phyloP scores from a whole-genome alignment of 768 basidiomycete genomes.

The Boletus eberwhitei region DNA sequence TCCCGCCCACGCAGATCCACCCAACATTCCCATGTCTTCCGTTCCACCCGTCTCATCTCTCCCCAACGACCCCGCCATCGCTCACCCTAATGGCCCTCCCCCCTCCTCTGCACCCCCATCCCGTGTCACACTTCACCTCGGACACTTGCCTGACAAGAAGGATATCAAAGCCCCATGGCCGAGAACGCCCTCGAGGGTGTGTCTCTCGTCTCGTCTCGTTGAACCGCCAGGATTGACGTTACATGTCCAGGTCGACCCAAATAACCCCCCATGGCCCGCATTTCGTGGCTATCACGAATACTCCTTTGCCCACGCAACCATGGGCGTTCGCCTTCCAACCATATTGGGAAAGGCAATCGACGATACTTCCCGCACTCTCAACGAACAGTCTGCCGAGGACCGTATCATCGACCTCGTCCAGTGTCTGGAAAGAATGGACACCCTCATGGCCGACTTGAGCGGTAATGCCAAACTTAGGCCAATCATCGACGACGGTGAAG shows the following conservation, averaged over 20 bases:
- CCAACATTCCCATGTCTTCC: conserved; percentile 14
- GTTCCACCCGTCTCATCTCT: not conserved
- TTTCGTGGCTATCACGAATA: conserved; percentile 80
- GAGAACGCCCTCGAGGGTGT: conserved; percentile 66
- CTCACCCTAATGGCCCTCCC: conserved; percentile 10
- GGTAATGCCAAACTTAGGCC: conserved; percentile 81
- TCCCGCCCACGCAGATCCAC: conserved; percentile 17
- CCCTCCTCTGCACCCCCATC: conserved; percentile 40
- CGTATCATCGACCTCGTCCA: conserved; percentile 77
- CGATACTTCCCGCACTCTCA: conserved; percentile 84
- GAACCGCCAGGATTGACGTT: not conserved
- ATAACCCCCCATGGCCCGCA: conserved; percentile 81
- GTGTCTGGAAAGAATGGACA: conserved; percentile 88
- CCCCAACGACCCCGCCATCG: not conserved
- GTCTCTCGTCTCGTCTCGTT: conserved; percentile 14
- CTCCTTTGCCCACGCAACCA: conserved; percentile 87
- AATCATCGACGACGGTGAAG: conserved; percentile 88
- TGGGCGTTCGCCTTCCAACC: conserved; percentile 93
- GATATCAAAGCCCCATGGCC: conserved; percentile 72
- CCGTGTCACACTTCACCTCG: conserved; percentile 67
- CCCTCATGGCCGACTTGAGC: conserved; percentile 83
- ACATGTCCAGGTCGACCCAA: conserved; percentile 60
- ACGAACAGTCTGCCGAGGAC: conserved; percentile 81
- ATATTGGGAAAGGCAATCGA: conserved; percentile 96
- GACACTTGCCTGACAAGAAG: conserved; percentile 71